phyloP scores from a whole-genome alignment of 2,329 filamentous ascomycete genomes.

The Calonectria leucothoes region DNA sequence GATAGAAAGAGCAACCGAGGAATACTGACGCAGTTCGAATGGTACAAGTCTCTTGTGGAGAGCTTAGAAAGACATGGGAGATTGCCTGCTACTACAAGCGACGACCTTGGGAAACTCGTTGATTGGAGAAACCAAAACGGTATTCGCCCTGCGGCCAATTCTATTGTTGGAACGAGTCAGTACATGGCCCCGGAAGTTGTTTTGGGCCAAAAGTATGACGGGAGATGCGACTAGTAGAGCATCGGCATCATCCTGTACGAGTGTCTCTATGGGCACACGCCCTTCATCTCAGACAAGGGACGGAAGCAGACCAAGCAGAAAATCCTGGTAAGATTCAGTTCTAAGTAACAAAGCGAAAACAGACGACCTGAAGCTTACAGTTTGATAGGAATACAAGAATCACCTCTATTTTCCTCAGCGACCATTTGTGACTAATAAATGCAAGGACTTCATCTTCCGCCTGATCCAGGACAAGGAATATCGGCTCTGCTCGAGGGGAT shows the following conservation, averaged over 20 bases:
- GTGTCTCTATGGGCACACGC: slow-evolving; percentile 92
- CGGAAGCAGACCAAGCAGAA: slow-evolving; percentile 87
- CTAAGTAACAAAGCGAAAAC: neutral
- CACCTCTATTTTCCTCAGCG: slow-evolving; percentile 78
- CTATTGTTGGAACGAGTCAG: slow-evolving; percentile 93
- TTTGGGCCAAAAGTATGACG: slow-evolving; percentile 84
- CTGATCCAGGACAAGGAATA: slow-evolving; percentile 80
- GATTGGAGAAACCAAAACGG: slow-evolving; percentile 77
- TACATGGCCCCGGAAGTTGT: slow-evolving; percentile 99
- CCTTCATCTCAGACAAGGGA: slow-evolving; percentile 83
- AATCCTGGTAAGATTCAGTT: slow-evolving; percentile 72
- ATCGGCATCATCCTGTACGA: slow-evolving; percentile 95
- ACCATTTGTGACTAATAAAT: slow-evolving; percentile 74
- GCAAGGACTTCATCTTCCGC: slow-evolving; percentile 79
- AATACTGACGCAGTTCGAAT: slow-evolving; percentile 48
- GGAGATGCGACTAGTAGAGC: slow-evolving; percentile 97
- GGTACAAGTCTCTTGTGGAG: slow-evolving; percentile 44
- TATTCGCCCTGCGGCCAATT: slow-evolving; percentile 80
- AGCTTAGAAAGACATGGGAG: slow-evolving; percentile 48
- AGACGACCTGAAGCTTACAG: slow-evolving; percentile 19
- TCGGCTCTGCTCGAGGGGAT: slow-evolving; percentile 81
- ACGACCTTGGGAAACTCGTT: slow-evolving; percentile 60
- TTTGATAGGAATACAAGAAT: slow-evolving; percentile 72
- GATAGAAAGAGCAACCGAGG: slow-evolving; percentile 69
- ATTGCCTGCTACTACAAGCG: slow-evolving; percentile 41